Percentiles rank a stretch among this genome's conserved stretches.
Evolutionary conservation across 345 rosid genomes (phyloP).

Genomic region (Moringa oleifera): DNA sequence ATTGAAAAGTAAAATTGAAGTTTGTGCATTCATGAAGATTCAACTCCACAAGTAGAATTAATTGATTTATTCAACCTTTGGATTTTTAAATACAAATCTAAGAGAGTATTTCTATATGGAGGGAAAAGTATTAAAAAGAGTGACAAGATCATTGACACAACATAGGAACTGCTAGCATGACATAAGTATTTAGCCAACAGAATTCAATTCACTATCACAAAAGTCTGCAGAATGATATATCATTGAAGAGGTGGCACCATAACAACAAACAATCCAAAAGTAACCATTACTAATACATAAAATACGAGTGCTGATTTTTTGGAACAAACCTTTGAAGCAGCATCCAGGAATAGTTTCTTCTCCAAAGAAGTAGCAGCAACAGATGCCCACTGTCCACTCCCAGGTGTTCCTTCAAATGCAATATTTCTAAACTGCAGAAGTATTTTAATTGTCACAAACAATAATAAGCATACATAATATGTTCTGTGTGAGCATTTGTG

Average conservation of each 20-base stretch:
- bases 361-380: neutral
- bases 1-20: neutral
- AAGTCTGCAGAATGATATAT: neutral
- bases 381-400: neutral
- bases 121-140: too few relatives aligned
- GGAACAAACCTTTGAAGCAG: neutral
- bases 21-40: neutral
- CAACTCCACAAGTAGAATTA: conserved; percentile 3
- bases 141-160: neutral
- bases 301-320: neutral
- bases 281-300: neutral
- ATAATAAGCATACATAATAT: too few relatives aligned
- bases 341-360: neutral
- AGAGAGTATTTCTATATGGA: too few relatives aligned
- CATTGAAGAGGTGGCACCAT: neutral
- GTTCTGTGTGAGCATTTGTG: too few relatives aligned
- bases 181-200: too few relatives aligned
- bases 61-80: neutral
- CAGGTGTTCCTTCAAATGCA: neutral
- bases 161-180: neutral
- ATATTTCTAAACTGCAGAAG: neutral
- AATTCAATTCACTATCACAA: too few relatives aligned
- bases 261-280: neutral
- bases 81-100: neutral
- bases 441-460: neutral